Evolutionary conservation across 805 yeast genomes (phyloP).

Genomic region (Saitoella complicata): DNA sequence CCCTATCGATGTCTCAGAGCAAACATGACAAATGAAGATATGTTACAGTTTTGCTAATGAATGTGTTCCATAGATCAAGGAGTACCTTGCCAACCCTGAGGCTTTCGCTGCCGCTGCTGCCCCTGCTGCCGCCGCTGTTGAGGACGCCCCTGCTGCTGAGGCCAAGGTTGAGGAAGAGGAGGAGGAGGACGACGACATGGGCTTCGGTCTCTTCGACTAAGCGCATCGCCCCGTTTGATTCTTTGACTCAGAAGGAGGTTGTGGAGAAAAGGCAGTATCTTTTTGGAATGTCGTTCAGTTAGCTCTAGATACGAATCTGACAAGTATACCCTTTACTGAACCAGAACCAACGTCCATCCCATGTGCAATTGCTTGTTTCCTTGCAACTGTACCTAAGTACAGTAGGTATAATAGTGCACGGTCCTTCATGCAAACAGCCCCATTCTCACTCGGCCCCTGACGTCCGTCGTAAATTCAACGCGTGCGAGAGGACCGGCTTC

Average conservation of each 20-base stretch:
- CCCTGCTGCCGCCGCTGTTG: constrained; percentile 69
- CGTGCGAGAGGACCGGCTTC: no score
- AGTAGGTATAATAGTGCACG: no score
- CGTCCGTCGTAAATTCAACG: no score
- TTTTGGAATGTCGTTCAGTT: no score
- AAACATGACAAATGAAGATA: background rate
- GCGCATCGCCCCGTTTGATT: constrained; percentile 11
- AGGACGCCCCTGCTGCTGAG: constrained; percentile 46
- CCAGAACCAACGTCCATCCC: no score
- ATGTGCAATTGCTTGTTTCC: no score
- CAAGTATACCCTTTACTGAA: no score
- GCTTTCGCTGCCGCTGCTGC: constrained; percentile 99
- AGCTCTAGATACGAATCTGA: no score
- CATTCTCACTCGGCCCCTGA: no score
- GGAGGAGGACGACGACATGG: constrained; percentile 66
- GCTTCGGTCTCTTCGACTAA: constrained; percentile 4
- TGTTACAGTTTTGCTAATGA: background rate
- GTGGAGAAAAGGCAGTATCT: no score
- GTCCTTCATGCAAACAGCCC: no score
- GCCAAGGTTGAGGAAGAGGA: constrained; percentile 53
- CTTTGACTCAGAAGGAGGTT: constrained; percentile 11
- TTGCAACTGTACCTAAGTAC: no score
- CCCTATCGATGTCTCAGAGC: background rate
- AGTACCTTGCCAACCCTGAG: constrained; percentile 99
- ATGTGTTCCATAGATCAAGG: constrained; percentile 35